phyloP scores from a whole-genome alignment of 768 basidiomycete species.

The Suillus subluteus region DNA sequence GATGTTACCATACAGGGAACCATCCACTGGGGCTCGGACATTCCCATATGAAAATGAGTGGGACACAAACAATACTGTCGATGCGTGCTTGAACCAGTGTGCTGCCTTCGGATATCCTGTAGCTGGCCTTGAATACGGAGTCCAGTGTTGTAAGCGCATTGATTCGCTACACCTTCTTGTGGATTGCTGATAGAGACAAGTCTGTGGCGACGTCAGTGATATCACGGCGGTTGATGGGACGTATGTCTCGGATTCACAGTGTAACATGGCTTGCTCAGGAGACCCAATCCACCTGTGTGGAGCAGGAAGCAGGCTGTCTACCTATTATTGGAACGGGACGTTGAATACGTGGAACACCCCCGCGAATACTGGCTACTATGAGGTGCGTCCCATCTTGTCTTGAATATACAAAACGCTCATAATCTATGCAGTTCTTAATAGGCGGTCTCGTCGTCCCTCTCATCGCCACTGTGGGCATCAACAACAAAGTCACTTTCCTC shows the following conservation, averaged over 20 bases:
- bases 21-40: slow-evolving; percentile 41
- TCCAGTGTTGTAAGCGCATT: slow-evolving; percentile 70
- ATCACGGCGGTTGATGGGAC: slow-evolving; percentile 42
- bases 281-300: slow-evolving; percentile 75
- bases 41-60: slow-evolving; percentile 66
- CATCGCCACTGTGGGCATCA: slow-evolving; percentile 75
- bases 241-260: slow-evolving; percentile 40
- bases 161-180: not conserved
- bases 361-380: slow-evolving; percentile 65
- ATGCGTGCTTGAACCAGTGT: slow-evolving; percentile 70
- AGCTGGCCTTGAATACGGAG: slow-evolving; percentile 68
- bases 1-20: slow-evolving; percentile 46
- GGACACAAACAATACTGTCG: slow-evolving; percentile 63
- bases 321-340: slow-evolving; percentile 56
- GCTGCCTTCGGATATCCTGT: slow-evolving; percentile 72
- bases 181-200: slow-evolving; percentile 26
- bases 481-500: slow-evolving; percentile 81
- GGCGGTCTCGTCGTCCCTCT: slow-evolving; percentile 71
- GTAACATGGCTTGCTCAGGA: slow-evolving; percentile 62
- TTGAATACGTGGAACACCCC: slow-evolving; percentile 71
- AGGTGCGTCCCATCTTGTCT: slow-evolving; percentile 48
- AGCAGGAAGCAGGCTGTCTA: slow-evolving; percentile 52
- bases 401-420: slow-evolving; percentile 4
- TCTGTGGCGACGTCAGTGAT: slow-evolving; percentile 71
- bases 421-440: slow-evolving; percentile 43